Percentiles rank a stretch among this genome's conserved stretches.
Evolutionary conservation across 2,329 filamentous ascomycete species (phyloP).

Genomic region (Calonectria ilicicola): DNA sequence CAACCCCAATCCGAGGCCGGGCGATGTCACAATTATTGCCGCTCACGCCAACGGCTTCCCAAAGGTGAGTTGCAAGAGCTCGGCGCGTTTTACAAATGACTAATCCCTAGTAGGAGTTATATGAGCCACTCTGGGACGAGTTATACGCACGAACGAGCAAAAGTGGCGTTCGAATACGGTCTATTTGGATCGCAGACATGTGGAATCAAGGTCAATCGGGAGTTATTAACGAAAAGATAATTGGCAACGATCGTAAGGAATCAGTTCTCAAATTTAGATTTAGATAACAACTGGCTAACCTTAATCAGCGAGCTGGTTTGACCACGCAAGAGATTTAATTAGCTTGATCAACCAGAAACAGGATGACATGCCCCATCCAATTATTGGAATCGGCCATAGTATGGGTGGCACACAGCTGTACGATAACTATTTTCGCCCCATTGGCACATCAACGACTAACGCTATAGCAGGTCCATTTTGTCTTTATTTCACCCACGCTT

Average conservation of each 20-base stretch:
- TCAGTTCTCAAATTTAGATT: too few species aligned
- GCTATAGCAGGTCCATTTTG: neutral
- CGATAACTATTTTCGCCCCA: neutral
- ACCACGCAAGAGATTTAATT: slow-evolving; percentile 18
- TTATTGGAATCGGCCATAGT: slow-evolving; percentile 22
- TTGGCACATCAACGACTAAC: neutral
- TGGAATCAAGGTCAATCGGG: slow-evolving; percentile 9
- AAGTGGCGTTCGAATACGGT: neutral
- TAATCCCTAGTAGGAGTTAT: neutral
- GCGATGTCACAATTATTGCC: slow-evolving; percentile 9
- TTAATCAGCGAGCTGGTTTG: neutral
- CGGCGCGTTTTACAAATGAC: neutral
- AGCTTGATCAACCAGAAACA: slow-evolving; percentile 22
- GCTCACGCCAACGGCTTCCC: slow-evolving; percentile 17
- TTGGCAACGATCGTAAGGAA: slow-evolving; percentile 9
- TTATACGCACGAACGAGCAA: neutral
- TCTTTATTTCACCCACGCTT: slow-evolving; percentile 1
- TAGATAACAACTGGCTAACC: neutral
- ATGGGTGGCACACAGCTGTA: slow-evolving; percentile 21
- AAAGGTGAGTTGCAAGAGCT: neutral
- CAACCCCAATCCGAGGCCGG: neutral
- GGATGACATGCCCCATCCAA: slow-evolving; percentile 10
- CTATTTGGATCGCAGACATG: slow-evolving; percentile 6
- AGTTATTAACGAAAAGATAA: neutral
- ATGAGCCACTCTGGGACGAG: slow-evolving; percentile 15